phyloP scores from a whole-genome alignment of 768 basidiomycete genomes.

The Suillus brevipes region DNA sequence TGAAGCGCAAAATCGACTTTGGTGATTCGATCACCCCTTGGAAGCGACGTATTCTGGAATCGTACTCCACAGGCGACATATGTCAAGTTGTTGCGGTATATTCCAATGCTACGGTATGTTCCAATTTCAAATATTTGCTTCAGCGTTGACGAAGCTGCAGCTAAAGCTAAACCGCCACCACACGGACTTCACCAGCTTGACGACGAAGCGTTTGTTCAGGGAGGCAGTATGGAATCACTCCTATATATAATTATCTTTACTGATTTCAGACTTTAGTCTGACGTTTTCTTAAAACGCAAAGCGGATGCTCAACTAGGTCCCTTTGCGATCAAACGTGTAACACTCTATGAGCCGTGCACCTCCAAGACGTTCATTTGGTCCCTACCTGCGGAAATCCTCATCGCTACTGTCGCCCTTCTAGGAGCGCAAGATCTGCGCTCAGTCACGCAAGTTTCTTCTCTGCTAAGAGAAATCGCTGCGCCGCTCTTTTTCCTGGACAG shows the following conservation, averaged over 20 bases:
- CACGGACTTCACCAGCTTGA: background rate
- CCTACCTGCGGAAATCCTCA: background rate
- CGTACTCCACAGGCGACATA: background rate
- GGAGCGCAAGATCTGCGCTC: background rate
- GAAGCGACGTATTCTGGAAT: background rate
- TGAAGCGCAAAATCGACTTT: background rate
- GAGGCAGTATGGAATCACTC: background rate
- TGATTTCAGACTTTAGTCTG: background rate
- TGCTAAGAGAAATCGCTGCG: background rate
- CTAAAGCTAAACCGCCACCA: background rate
- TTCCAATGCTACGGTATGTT: background rate
- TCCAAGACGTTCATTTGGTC: background rate
- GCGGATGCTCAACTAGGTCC: background rate
- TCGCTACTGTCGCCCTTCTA: background rate
- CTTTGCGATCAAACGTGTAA: background rate
- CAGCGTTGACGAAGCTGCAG: background rate
- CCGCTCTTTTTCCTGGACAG: background rate
- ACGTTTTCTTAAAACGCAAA: background rate
- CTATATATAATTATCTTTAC: background rate
- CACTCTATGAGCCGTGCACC: background rate
- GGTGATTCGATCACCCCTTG: background rate
- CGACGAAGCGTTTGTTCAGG: background rate
- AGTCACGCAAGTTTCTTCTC: background rate
- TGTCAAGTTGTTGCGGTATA: background rate
- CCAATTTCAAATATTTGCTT: background rate